phyloP scores from a whole-genome alignment of 2,329 filamentous ascomycete genomes.

The Penicillium sp. region DNA sequence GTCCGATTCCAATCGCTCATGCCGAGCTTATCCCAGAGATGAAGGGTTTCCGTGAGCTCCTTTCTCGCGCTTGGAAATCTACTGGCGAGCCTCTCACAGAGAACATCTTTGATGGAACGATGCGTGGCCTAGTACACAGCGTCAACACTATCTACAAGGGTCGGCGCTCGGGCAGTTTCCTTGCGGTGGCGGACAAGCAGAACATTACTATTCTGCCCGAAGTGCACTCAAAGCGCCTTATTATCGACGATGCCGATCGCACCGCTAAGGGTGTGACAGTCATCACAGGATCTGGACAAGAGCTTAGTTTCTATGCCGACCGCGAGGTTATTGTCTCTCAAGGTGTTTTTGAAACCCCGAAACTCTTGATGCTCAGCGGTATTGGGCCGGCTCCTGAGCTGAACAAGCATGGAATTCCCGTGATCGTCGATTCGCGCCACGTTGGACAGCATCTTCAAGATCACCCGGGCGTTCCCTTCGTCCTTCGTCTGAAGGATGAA shows the following conservation, averaged over 20 bases:
- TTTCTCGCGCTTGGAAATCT: slow-evolving; percentile 52
- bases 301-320: slow-evolving; percentile 49
- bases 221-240: slow-evolving; percentile 51
- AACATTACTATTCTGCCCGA: slow-evolving; percentile 52
- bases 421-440: slow-evolving; percentile 31
- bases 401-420: slow-evolving; percentile 22
- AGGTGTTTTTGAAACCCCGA: slow-evolving; percentile 53
- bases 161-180: slow-evolving; percentile 49
- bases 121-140: slow-evolving; percentile 55
- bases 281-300: slow-evolving; percentile 39
- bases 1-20: slow-evolving; percentile 56
- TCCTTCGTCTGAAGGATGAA: slow-evolving; percentile 44
- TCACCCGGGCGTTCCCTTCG: slow-evolving; percentile 41
- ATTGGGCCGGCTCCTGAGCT: slow-evolving; percentile 39
- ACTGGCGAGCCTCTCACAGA: slow-evolving; percentile 52
- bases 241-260: slow-evolving; percentile 45
- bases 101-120: slow-evolving; percentile 52
- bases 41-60: slow-evolving; percentile 44
- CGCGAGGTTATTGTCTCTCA: slow-evolving; percentile 49
- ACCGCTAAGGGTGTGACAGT: slow-evolving; percentile 48
- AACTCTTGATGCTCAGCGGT: slow-evolving; percentile 51
- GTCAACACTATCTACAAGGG: slow-evolving; percentile 58
- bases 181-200: slow-evolving; percentile 53
- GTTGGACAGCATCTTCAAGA: slow-evolving; percentile 33
- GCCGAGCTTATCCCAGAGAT: slow-evolving; percentile 52